phyloP scores from a whole-genome alignment of 371 early-diverging fungal species.

The Mortierella sp. region DNA sequence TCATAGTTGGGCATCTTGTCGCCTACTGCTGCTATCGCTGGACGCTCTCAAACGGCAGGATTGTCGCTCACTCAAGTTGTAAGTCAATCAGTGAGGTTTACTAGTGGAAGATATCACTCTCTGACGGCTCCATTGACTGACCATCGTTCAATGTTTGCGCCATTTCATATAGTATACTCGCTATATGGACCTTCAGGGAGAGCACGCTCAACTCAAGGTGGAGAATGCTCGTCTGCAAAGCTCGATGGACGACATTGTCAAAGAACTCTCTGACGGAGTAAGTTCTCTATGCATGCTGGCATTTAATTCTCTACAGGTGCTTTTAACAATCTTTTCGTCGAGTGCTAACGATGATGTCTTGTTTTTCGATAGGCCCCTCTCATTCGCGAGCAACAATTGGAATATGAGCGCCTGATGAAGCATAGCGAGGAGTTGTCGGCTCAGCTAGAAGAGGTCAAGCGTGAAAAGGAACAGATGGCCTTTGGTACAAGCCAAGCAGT shows the following conservation, averaged over 20 bases:
- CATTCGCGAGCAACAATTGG: slow-evolving; percentile 53
- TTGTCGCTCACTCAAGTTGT: slow-evolving; percentile 75
- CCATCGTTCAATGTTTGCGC: not conserved
- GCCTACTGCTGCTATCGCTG: slow-evolving; percentile 70
- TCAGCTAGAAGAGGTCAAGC: slow-evolving; percentile 35
- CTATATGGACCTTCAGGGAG: slow-evolving; percentile 69
- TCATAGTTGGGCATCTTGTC: slow-evolving; percentile 59
- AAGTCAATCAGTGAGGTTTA: slow-evolving; percentile 14
- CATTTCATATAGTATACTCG: slow-evolving; percentile 63
- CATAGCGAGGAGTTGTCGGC: slow-evolving; percentile 44
- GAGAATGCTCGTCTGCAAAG: slow-evolving; percentile 67
- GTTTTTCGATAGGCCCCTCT: slow-evolving; percentile 41
- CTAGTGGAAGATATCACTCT: not conserved
- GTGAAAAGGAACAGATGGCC: slow-evolving; percentile 49
- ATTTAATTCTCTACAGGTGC: not conserved
- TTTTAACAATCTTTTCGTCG: not conserved
- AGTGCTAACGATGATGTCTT: not conserved
- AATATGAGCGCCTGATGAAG: slow-evolving; percentile 40
- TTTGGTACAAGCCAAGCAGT: slow-evolving; percentile 53
- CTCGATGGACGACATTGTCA: slow-evolving; percentile 66
- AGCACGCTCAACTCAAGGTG: slow-evolving; percentile 58
- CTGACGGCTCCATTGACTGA: not conserved
- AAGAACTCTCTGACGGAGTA: slow-evolving; percentile 68
- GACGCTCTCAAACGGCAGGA: slow-evolving; percentile 63
- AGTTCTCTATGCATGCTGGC: not conserved